phyloP scores from a whole-genome alignment of 2,329 filamentous ascomycete genomes.

The Gaeumannomyces sp. region DNA sequence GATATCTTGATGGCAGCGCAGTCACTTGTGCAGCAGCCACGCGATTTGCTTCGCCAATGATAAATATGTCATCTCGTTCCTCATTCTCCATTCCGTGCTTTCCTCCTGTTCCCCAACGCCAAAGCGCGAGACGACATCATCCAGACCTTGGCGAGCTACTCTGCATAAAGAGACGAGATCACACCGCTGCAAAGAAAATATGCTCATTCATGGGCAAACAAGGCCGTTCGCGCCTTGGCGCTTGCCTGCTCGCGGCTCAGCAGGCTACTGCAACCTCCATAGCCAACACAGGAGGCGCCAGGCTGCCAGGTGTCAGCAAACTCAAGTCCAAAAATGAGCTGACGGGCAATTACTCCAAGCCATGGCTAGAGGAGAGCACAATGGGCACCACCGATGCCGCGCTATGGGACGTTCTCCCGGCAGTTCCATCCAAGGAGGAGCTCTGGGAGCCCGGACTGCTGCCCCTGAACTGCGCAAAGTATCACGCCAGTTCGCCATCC shows the following conservation, averaged over 20 bases:
- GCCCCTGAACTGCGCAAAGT: not conserved
- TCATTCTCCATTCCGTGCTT: not conserved
- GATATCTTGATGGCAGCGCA: not conserved
- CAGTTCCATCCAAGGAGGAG: not conserved
- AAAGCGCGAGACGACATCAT: not conserved
- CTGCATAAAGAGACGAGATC: not conserved
- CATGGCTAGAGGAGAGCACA: not conserved
- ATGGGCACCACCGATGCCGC: not conserved
- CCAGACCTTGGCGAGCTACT: not conserved
- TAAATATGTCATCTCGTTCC: not conserved
- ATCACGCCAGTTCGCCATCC: not conserved
- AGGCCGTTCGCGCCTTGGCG: not conserved
- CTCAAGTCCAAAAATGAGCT: not conserved
- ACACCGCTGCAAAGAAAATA: not conserved
- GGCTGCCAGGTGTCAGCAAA: not conserved
- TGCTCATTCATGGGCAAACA: not conserved
- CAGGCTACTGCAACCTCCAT: not conserved
- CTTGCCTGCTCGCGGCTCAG: not conserved
- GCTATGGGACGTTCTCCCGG: constrained; percentile 1
- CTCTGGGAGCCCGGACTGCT: constrained; percentile 2
- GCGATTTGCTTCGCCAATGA: not conserved
- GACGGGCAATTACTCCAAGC: constrained; percentile 3
- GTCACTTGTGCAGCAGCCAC: not conserved
- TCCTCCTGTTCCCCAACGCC: not conserved
- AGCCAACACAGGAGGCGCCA: not conserved